Evolutionary conservation across 2,329 filamentous ascomycete genomes (phyloP), one percentile per base, ranked within the genome.

Genomic region (Elsinoe necatrix): DNA sequence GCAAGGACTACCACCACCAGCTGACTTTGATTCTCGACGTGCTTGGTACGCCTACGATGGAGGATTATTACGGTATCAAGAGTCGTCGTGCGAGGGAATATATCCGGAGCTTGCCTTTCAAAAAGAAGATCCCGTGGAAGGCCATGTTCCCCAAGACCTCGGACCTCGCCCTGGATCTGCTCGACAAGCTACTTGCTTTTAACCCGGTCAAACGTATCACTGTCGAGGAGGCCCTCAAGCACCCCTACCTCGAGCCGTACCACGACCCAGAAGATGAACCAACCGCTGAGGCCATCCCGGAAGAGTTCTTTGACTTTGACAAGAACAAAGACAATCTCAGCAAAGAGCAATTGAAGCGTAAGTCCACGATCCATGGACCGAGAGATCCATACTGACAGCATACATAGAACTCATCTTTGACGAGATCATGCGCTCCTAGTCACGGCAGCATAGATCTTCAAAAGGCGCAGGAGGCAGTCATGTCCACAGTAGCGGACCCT

Each of bases 31-130:
- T 98, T 68, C 80, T 98, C 63, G 93, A 98, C 66, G 92, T 98
- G 54, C 86, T 98, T 59, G 93, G 93, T 62, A 98, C 93, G 2
- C 93, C 93, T 2, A 98, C 93, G 11, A 98, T 98, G 93, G 93
- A 98, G 72, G 93, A 98, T 71, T 98, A 98, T 80, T 98, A 98
- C 67, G 93, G 93, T 63, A 98, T 98, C 82, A 98, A 98, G 77
- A 97, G 93, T 55, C 87, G 93, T 63, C 89, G 93, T 67, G 93
- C 93, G 52, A 84, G 93, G 62, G 93, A 98, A 75, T 98, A 98
- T 76, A 98, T 98, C 69, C 89, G 93, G 60, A 97, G 97, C 77
- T 58, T 71, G 59, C 68, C 69, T 18, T 71, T 69, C 63, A 71
- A 70, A 68, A 62, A 61, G 58, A 97, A 97, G 84, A 95, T 97